Evolutionary conservation across 225 moss, liverwort and hornwort species (phyloP).

Genomic region (Polytrichum formosum): DNA sequence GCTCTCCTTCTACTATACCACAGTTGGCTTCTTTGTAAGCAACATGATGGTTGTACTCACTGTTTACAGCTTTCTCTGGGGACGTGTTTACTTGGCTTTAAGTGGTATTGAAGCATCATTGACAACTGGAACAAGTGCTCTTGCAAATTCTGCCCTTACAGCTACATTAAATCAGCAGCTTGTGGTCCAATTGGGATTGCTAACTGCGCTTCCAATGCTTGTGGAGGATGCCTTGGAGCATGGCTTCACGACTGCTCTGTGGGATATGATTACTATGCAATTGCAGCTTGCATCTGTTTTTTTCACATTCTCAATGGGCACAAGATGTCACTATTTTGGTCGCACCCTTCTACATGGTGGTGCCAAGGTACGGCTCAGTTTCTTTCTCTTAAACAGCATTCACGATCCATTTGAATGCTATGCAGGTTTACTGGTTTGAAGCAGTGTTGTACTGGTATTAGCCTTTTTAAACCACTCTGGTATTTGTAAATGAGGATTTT

Average conservation of each 20-base stretch:
- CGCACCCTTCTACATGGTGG: constrained; percentile 90
- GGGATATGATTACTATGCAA: constrained; percentile 93
- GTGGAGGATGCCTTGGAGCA: constrained; percentile 88
- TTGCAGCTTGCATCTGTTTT: constrained; percentile 90
- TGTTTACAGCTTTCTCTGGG: constrained; percentile 87
- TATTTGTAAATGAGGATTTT: too few relatives aligned
- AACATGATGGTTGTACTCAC: constrained; percentile 90
- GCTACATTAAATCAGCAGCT: constrained; percentile 90
- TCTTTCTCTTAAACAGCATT: not conserved
- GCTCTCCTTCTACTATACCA: constrained; percentile 91
- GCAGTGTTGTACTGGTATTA: too few relatives aligned
- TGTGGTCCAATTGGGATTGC: constrained; percentile 82
- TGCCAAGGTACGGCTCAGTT: constrained; percentile 55
- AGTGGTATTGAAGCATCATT: constrained; percentile 80
- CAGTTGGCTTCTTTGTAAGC: constrained; percentile 84
- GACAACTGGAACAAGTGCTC: constrained; percentile 31
- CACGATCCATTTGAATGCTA: too few relatives aligned
- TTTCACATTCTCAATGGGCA: constrained; percentile 96
- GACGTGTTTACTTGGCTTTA: constrained; percentile 85
- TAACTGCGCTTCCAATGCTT: constrained; percentile 96
- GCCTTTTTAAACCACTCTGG: too few relatives aligned
- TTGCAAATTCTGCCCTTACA: constrained; percentile 76
- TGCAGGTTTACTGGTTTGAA: too few relatives aligned
- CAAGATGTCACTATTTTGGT: constrained; percentile 84
- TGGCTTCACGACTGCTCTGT: constrained; percentile 80